Base-by-base conservation (phyloP, 2,329 filamentous ascomycete genomes). In the Blastomyces emzantsi region DNA sequence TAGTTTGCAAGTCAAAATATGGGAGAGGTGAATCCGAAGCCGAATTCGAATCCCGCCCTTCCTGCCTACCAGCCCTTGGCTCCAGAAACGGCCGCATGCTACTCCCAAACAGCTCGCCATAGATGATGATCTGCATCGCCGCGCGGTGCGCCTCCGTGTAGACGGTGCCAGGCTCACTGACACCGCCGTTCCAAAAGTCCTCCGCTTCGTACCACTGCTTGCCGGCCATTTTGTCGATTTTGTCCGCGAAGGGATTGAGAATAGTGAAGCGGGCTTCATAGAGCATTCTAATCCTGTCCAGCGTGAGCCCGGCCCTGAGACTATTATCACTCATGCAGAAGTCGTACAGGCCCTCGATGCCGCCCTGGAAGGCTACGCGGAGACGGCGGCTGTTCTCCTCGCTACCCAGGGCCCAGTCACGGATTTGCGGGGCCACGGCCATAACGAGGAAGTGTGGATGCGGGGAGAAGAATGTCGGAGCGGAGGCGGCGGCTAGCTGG, bases 361-460 rank as follows among this genome's bases (percentile, higher is more conserved):
- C 74, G 19, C 68, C 67, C 41, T 65, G 66, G 3, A 73, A 65
- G 3, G 66, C 62, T 5, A 54, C 25, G 11, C 65, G 67, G 13
- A 76, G 68, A 1, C 36, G n/a, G 2, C 57, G 13, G 28, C 69
- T 72, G 49, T 72, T 72, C 0, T 60, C 60, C 1, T 65, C 39
- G 55, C 66, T 67, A 15, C 64, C 33, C 2, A 74, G 66, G 1
- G 74, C 74, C 75, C 75, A 77, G 56, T 71, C 54, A 8, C 72
- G 69, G 5, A 73, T 65, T 61, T 76, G 69, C 6, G 68, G 66
- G 2, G 73, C 74, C 17, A 70, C 71, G 3, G 74, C 73, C 30
- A 70, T 67, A 49, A 76, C 66, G 9, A 77, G 72, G 60, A 75
- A 75, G 51, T 73, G 67, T 0, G 75, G 75, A 62, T 73, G 71